Percentiles rank a stretch among this genome's conserved stretches.
Evolutionary conservation across 331 rosid genomes (phyloP).

Genomic region (Prunus yedoensis): DNA sequence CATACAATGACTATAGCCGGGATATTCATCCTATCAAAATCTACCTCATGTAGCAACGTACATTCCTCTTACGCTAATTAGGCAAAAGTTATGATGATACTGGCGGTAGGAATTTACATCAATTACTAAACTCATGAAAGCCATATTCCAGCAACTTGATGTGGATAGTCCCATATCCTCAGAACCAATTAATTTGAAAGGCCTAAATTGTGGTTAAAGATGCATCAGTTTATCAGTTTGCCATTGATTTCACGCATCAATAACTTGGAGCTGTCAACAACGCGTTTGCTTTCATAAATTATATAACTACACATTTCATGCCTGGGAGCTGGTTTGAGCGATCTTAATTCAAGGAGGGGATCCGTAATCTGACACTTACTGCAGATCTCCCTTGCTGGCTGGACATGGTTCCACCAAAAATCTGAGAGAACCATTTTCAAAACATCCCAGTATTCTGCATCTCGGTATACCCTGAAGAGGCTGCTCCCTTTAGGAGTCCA

Average conservation of each 20-base stretch:
- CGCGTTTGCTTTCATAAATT: constrained; percentile 54
- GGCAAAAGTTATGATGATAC: background rate
- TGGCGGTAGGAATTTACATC: background rate
- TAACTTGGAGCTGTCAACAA: constrained; percentile 52
- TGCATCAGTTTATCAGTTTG: constrained; percentile 39
- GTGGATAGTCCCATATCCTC: background rate
- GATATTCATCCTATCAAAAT: no score
- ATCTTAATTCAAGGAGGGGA: constrained; percentile 56
- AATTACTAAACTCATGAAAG: background rate
- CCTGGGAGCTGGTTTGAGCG: constrained; percentile 59
- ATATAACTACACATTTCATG: constrained; percentile 63
- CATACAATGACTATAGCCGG: no score
- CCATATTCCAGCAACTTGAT: constrained; percentile 1
- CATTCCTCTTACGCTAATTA: background rate
- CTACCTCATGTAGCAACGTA: background rate
- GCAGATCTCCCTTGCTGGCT: constrained; percentile 64
- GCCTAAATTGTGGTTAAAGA: constrained; percentile 2
- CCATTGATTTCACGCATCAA: constrained; percentile 71
- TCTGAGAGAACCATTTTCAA: constrained; percentile 64
- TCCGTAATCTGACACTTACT: constrained; percentile 33
- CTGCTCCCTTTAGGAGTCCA: constrained; percentile 89
- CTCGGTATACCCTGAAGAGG: constrained; percentile 60
- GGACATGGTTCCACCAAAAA: constrained; percentile 87
- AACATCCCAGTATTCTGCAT: constrained; percentile 61
- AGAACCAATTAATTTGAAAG: background rate